phyloP scores from a whole-genome alignment of 2,329 filamentous ascomycete species.

The Plenodomus lindquistii region DNA sequence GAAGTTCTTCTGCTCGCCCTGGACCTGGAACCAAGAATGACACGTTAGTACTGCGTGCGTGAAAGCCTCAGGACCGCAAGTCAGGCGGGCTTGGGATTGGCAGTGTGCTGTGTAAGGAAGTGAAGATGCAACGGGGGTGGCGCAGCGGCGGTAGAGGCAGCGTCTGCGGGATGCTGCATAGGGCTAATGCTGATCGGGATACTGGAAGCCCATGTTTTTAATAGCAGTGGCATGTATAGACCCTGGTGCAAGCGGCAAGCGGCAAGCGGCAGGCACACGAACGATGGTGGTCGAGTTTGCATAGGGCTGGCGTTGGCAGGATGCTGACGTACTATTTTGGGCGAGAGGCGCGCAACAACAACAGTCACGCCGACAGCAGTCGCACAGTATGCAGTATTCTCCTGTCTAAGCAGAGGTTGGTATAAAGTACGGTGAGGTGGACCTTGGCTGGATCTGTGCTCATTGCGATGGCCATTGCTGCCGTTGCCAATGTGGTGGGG shows the following conservation, averaged over 20 bases:
- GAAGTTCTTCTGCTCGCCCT: not conserved
- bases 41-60: constrained; percentile 8
- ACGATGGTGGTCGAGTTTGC: not conserved
- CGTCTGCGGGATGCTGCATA: not conserved
- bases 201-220: not conserved
- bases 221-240: constrained; percentile 12
- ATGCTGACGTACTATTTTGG: constrained; percentile 21
- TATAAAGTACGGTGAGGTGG: constrained; percentile 2
- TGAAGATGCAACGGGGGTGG: constrained; percentile 14
- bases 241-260: not conserved
- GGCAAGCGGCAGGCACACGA: constrained; percentile 9
- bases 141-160: constrained; percentile 13
- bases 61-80: not conserved
- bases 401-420: constrained; percentile 1
- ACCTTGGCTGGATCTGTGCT: constrained; percentile 4
- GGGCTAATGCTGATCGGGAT: not conserved
- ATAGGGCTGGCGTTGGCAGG: not conserved
- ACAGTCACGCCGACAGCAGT: not conserved
- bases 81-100: constrained; percentile 1
- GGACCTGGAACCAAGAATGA: constrained; percentile 2
- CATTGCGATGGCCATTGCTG: not conserved
- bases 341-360: constrained; percentile 2
- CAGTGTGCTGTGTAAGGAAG: constrained; percentile 5
- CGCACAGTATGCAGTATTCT: not conserved
- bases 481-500: too few species aligned